A percentile compares a stretch with the other conserved stretches of the same genome.
Conservation (phyloP, 345 rosid species). For the Cardamine resedifolia region DNA sequence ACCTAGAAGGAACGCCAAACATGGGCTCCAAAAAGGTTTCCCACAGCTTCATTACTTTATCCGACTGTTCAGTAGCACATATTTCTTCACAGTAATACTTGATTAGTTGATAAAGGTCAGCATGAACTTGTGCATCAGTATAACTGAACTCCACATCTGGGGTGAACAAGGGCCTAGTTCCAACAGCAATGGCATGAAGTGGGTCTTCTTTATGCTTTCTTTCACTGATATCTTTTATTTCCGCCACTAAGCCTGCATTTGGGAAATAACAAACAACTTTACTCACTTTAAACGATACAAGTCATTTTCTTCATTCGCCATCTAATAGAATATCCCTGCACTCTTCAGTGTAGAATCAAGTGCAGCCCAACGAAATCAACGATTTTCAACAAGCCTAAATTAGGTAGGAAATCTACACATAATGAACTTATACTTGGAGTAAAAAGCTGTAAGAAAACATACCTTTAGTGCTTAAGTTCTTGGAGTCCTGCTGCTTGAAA, state of each 20-base stretch:
- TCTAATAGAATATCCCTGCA: background rate
- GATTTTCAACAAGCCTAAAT: background rate
- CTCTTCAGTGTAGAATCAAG: background rate
- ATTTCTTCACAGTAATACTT: constrained; percentile 91
- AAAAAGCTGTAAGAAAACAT: constrained; percentile 22
- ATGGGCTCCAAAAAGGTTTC: constrained; percentile 87
- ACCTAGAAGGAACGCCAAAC: constrained; percentile 75
- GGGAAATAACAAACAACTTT: constrained; percentile 11
- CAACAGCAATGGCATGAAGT: constrained; percentile 79
- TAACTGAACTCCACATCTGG: constrained; percentile 79
- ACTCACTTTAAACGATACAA: background rate
- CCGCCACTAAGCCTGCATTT: constrained; percentile 75
- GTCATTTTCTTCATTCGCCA: background rate
- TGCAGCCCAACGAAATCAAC: constrained; percentile 13
- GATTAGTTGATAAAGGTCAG: constrained; percentile 86
- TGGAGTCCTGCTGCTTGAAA: constrained; percentile 97
- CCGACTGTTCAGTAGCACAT: constrained; percentile 83
- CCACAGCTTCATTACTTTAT: constrained; percentile 91
- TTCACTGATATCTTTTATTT: constrained; percentile 93
- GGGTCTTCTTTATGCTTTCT: constrained; percentile 79
- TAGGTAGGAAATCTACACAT: background rate
- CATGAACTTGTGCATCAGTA: constrained; percentile 74
- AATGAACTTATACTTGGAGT: background rate
- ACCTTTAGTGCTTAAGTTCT: constrained; percentile 96
- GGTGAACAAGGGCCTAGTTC: constrained; percentile 55